These are phyloP conservation scores for Trichoderma atrobrunneum DNA, from an alignment of 2,329 filamentous ascomycete species.

Conservation along the genomic window DNA sequence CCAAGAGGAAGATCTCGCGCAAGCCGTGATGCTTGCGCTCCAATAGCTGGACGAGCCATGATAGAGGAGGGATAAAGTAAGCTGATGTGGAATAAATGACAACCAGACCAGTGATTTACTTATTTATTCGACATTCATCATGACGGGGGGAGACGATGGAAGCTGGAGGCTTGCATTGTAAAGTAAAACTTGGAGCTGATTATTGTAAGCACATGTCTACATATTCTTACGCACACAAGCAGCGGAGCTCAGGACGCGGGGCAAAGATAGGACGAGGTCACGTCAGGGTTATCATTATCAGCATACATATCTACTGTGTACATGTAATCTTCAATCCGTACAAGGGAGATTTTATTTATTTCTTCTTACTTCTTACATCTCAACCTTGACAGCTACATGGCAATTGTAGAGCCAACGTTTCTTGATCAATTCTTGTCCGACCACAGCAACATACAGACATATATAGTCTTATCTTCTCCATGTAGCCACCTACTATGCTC, in stretches of 20 bases:
- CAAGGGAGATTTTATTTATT: background rate
- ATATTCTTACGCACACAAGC: background rate
- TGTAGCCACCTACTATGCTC: background rate
- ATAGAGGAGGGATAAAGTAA: background rate
- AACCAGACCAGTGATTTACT: background rate
- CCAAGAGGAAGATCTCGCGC: conserved; percentile 36
- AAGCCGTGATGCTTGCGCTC: conserved; percentile 31
- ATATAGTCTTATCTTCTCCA: background rate
- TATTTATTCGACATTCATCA: background rate
- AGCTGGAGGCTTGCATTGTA: background rate
- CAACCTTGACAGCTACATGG: too few species aligned
- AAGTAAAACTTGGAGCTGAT: background rate
- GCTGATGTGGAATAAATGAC: background rate
- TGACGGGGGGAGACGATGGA: background rate
- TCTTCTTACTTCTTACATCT: background rate
- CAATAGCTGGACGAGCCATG: conserved; percentile 25
- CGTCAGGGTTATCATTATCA: background rate
- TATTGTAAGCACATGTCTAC: background rate
- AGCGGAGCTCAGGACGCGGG: conserved; percentile 7
- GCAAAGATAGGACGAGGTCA: background rate
- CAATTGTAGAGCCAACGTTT: background rate
- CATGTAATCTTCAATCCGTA: background rate
- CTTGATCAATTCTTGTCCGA: background rate
- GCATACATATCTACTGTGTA: background rate
- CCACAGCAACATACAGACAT: background rate